phyloP scores from a whole-genome alignment of 345 rosid genomes.

The Microthlaspi erraticum region DNA sequence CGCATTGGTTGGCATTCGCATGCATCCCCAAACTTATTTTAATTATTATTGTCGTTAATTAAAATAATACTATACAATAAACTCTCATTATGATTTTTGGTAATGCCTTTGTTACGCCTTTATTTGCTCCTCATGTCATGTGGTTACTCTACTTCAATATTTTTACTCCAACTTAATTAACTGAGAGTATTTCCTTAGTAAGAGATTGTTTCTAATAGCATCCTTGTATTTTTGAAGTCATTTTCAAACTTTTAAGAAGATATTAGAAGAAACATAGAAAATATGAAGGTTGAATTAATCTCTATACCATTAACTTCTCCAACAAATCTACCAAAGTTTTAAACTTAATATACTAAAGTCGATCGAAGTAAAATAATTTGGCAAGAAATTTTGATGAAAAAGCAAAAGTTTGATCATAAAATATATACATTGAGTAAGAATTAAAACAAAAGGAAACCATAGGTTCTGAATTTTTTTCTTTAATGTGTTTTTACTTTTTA shows the following conservation, averaged over 20 bases:
- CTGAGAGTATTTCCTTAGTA: constrained; percentile 1
- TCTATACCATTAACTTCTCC: no score
- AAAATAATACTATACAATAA: constrained; percentile 25
- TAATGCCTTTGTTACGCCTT: constrained; percentile 30
- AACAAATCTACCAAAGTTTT: no score
- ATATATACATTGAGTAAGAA: not conserved
- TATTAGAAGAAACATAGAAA: not conserved
- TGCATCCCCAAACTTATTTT: constrained; percentile 35
- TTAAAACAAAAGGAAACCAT: not conserved
- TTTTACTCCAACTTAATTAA: constrained; percentile 10
- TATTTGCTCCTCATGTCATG: constrained; percentile 41
- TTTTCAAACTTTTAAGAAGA: not conserved
- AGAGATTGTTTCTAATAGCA: not conserved
- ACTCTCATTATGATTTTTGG: constrained; percentile 29
- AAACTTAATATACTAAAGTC: not conserved
- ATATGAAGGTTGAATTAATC: not conserved
- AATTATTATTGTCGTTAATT: constrained; percentile 37
- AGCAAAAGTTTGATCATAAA: not conserved
- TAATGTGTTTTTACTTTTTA: not conserved
- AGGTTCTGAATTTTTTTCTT: not conserved
- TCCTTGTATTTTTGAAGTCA: not conserved
- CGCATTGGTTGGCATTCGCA: constrained; percentile 54
- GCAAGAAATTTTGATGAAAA: not conserved
- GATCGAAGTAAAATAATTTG: not conserved
- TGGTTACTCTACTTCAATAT: constrained; percentile 6